Evolutionary conservation across 2,329 filamentous ascomycete species (phyloP), one percentile per base, ranked within the genome.

Genomic region (Exophiala alcalophila): DNA sequence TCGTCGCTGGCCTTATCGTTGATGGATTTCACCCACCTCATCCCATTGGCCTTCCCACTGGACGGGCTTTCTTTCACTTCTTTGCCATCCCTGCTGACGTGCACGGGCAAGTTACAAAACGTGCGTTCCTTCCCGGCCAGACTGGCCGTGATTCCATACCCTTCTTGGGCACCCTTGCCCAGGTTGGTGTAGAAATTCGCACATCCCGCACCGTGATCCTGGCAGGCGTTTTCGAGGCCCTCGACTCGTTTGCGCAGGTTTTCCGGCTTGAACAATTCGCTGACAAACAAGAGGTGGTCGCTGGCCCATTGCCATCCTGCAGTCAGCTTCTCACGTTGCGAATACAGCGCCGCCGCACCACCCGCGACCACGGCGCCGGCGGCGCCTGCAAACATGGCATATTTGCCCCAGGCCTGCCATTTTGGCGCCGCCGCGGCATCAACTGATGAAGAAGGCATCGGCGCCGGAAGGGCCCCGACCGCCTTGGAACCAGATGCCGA

Each of bases 201-300:
- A 60, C 90, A 94, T 21, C 48, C 52, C 11, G 38, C 39, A 10
- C 49, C 50, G n/a, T 49, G 40, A 24, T 54, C 50, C 16, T 34
- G 33, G 21, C 36, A 80, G 74, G 14, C 90, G 68, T 45, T 74
- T 71, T n/a, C 78, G 61, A 96, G 72, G 47, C 71, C 75, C n/a
- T 72, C 68, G 7, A 95, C 74, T 21, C 92, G 80, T 59, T 80
- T 77, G 55, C 82, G 81, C 52, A 97, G 71, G 59, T 95, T 89
- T 56, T 90, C 84, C 4, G 80, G 81, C n/a, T 86, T 81, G 33
- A 86, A 84, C 5, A 98, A 76, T 58, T 88, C 94, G 2, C 89
- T 88, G 1, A 97, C 86, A 58, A 97, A 98, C 63, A 92, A 86
- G 18, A 98, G 78, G 65, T 98, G 92, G 24, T 86, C 92, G 11